phyloP scores from a whole-genome alignment of 1,284 basidiomycete species.

The Ceratobasidium sp. region DNA sequence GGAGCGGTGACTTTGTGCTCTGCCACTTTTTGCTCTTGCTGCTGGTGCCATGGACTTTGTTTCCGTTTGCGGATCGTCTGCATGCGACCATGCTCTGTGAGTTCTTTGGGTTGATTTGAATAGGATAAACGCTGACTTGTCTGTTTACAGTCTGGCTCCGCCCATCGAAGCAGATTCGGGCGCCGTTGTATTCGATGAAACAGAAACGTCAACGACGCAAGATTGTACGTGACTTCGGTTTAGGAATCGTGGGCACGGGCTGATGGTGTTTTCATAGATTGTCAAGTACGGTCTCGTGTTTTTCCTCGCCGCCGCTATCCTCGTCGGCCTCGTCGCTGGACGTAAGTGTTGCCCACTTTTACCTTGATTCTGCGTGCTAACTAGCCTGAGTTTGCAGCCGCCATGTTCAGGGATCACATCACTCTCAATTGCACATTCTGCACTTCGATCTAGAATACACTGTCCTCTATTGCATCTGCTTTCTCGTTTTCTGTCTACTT shows the following conservation, averaged over 20 bases:
- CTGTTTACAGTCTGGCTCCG: conserved; percentile 71
- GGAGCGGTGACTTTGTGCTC: conserved; percentile 86
- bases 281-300: conserved; percentile 85
- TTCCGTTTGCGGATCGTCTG: conserved; percentile 86
- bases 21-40: conserved; percentile 77
- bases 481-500: conserved; percentile 13
- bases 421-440: conserved; percentile 74
- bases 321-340: conserved; percentile 78
- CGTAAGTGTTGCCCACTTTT: conserved; percentile 66
- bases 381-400: conserved; percentile 59
- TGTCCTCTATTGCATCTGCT: conserved; percentile 15
- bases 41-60: conserved; percentile 80
- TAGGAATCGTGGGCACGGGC: conserved; percentile 52
- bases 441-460: conserved; percentile 63
- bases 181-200: conserved; percentile 91
- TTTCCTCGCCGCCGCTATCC: conserved; percentile 74
- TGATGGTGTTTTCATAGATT: conserved; percentile 70
- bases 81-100: conserved; percentile 91
- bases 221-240: conserved; percentile 59
- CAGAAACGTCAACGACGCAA: conserved; percentile 86
- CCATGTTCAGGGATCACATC: conserved; percentile 67
- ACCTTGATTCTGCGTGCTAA: conserved; percentile 21
- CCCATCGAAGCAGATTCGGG: conserved; percentile 90
- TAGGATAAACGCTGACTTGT: conserved; percentile 69
- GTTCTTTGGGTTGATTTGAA: conserved; percentile 63